Base-by-base conservation (phyloP, 2,329 filamentous ascomycete genomes). In the Sporothrix globosa region DNA sequence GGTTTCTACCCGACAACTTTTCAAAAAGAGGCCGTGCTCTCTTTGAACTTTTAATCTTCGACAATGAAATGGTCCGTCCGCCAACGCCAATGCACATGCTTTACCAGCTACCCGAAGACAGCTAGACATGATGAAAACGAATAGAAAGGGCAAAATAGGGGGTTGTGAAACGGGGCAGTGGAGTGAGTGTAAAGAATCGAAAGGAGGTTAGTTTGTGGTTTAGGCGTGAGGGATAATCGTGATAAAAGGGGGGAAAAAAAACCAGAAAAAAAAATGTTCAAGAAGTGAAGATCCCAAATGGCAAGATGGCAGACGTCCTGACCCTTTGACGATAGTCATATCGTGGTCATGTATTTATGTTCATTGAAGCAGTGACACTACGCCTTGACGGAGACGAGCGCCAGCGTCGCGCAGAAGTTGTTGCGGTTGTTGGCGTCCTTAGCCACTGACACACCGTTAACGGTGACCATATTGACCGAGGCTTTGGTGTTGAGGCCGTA, bases 401-500 rank as follows among this genome's bases (percentile, higher is more conserved):
- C 86, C 71, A 91, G 79, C 34, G 87, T 86, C 4, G 86, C 87
- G 75, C 88, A 90, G 76, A 89, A 91, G 75, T 83, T 88, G 79
- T 88, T 90, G 70, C 86, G 82, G 80, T 91, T 91, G 78, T 90
- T 87, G 67, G 78, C 79, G 74, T 89, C 87, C 4, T 86, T 77
- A 63, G 84, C 86, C 1, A 81, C 81, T 17, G 82, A 79, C 76
- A 83, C 74, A 52, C 88, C 88, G 74, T 91, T 82, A 21, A 90
- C 77, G 0, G 85, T 89, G 72, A 93, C 81, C 90, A 93, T 93
- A 80, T 92, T 92, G 67, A 86, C 83, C 27, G 88, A 85, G 3
- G 91, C 91, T 83, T 93, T 93, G 73, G 91, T 94, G 81, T 85
- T 91, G 69, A 94, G 80, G 9, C 87, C 91, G 73, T 87, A 92